Percentiles rank a stretch among this genome's conserved stretches.
These are phyloP conservation scores for Borovskyia barvae DNA, from an alignment of 208 protist species.

Conservation along the genomic window DNA sequence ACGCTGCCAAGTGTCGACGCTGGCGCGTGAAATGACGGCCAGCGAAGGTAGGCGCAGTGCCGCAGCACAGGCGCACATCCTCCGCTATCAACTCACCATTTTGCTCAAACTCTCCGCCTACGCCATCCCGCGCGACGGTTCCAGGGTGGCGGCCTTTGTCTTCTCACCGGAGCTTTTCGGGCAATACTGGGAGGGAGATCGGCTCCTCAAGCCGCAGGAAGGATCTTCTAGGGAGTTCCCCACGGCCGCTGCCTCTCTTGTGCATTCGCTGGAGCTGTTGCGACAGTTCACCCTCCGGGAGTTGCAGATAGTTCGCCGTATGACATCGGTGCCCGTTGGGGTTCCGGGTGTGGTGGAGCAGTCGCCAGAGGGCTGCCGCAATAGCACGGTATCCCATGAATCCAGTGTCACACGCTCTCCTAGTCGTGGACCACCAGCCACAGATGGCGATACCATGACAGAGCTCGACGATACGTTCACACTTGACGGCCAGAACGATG, in stretches of 20 bases:
- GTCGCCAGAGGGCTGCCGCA: slow-evolving; percentile 12
- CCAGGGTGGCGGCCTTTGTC: slow-evolving; percentile 18
- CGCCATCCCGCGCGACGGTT: slow-evolving; percentile 19
- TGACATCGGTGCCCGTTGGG: slow-evolving; percentile 4
- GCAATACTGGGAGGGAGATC: too few relatives aligned
- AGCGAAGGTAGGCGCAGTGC: slow-evolving; percentile 15
- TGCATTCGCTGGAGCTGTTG: slow-evolving; percentile 50
- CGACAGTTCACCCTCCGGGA: slow-evolving; percentile 62
- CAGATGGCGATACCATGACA: slow-evolving; percentile 32
- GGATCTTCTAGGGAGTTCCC: too few relatives aligned
- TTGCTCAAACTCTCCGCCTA: slow-evolving; percentile 14
- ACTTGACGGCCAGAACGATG: slow-evolving; percentile 8
- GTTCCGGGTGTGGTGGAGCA: slow-evolving; percentile 2
- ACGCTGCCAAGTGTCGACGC: slow-evolving; percentile 16
- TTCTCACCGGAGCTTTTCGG: slow-evolving; percentile 18
- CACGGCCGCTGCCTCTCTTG: neutral
- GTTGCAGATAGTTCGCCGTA: slow-evolving; percentile 47
- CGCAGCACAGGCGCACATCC: slow-evolving; percentile 12
- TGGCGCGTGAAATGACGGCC: neutral
- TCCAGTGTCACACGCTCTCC: slow-evolving; percentile 39
- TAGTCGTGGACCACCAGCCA: slow-evolving; percentile 14
- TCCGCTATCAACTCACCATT: slow-evolving; percentile 19
- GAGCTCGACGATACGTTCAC: slow-evolving; percentile 29
- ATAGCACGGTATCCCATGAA: slow-evolving; percentile 28
- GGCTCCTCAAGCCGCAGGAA: too few relatives aligned